These are phyloP conservation scores for Ogataea neopini DNA, from an alignment of 805 yeast genomes.

Conservation along the genomic window DNA sequence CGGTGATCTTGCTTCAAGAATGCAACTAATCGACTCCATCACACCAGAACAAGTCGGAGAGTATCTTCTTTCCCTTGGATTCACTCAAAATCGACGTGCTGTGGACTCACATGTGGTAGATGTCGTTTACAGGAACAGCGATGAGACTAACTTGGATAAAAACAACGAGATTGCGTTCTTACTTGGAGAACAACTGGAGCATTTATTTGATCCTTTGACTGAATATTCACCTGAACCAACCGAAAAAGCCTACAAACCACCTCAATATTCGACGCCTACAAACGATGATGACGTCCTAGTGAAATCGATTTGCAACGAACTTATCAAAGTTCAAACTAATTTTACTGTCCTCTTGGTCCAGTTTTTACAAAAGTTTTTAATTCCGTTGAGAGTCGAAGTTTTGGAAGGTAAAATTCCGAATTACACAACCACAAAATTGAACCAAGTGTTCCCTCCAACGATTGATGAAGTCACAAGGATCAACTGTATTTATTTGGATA, in stretches of 20 bases:
- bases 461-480: constrained; percentile 91
- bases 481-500: constrained; percentile 79
- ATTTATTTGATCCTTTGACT: constrained; percentile 81
- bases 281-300: constrained; percentile 39
- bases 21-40: constrained; percentile 53
- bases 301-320: constrained; percentile 61
- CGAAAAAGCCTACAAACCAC: constrained; percentile 68
- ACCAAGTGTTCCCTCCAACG: constrained; percentile 88
- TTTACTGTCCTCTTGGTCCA: constrained; percentile 71
- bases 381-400: constrained; percentile 74
- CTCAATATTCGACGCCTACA: constrained; percentile 33
- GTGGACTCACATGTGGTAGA: constrained; percentile 64
- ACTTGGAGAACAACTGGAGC: constrained; percentile 85
- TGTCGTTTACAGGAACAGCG: constrained; percentile 58
- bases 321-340: constrained; percentile 70
- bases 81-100: constrained; percentile 44
- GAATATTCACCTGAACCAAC: constrained; percentile 93
- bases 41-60: constrained; percentile 61
- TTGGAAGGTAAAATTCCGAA: constrained; percentile 53
- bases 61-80: constrained; percentile 57
- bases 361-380: constrained; percentile 73
- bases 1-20: constrained; percentile 70
- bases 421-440: constrained; percentile 63
- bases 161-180: constrained; percentile 77
- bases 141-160: constrained; percentile 39